Evolutionary conservation across 768 basidiomycete species (phyloP).

Genomic region (Pleurotus djamor): DNA sequence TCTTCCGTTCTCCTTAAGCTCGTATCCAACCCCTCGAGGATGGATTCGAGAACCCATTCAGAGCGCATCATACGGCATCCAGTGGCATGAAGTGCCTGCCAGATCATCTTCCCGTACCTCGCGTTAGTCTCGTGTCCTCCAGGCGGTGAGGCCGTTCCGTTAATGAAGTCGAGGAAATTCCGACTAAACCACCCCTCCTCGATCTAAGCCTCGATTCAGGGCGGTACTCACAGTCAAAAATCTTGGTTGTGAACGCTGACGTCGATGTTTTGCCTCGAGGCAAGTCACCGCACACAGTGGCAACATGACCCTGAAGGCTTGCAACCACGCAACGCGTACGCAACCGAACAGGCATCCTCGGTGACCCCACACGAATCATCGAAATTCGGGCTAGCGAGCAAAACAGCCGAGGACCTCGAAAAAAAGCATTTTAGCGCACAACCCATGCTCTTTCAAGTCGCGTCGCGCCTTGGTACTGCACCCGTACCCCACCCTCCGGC

Average conservation of each 20-base stretch:
- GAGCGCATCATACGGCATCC: neutral
- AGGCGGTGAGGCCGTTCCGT: neutral
- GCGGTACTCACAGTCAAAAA: neutral
- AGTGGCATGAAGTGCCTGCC: neutral
- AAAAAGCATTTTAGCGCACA: too few species aligned
- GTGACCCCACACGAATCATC: too few species aligned
- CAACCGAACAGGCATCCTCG: too few species aligned
- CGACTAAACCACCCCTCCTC: neutral
- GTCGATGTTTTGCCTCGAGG: neutral
- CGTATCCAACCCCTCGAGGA: neutral
- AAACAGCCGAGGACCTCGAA: too few species aligned
- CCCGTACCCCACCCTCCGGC: too few species aligned
- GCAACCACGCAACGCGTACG: too few species aligned
- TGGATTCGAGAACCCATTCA: too few species aligned
- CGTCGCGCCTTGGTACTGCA: too few species aligned
- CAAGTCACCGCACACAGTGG: neutral
- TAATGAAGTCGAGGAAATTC: slow-evolving; percentile 1
- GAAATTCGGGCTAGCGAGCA: too few species aligned
- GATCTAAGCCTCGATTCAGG: neutral
- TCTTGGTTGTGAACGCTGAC: neutral
- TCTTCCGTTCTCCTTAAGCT: neutral
- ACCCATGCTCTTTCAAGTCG: too few species aligned
- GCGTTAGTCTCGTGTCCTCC: neutral
- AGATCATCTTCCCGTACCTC: neutral
- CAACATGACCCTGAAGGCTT: neutral